Conservation (phyloP, 2,329 filamentous ascomycete species). For the Diplodia corticola region DNA sequence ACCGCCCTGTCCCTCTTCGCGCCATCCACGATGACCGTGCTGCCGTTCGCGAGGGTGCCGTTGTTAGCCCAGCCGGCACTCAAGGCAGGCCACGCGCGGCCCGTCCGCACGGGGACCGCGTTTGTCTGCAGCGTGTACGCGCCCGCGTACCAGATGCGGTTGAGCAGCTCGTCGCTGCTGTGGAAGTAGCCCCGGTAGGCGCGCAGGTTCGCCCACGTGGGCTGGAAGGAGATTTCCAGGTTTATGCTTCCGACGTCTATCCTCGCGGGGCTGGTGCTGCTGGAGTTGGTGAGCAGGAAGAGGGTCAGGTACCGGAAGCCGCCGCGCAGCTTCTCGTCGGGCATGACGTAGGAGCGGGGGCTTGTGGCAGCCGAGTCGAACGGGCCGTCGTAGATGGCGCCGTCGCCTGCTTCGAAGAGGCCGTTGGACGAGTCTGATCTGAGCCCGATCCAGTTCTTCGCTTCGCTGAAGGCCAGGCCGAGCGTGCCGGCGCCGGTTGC, state of each 20-base stretch:
- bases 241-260: conserved; percentile 42
- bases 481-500: conserved; percentile 41
- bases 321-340: conserved; percentile 48
- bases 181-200: conserved; percentile 44
- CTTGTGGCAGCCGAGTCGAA: conserved; percentile 35
- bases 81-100: conserved; percentile 31
- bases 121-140: conserved; percentile 56
- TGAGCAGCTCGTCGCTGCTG: conserved; percentile 37
- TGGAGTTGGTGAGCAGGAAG: conserved; percentile 43
- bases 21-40: conserved; percentile 43
- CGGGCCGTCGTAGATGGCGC: conserved; percentile 48
- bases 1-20: conserved; percentile 46
- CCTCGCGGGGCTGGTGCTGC: conserved; percentile 31
- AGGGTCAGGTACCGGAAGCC: conserved; percentile 57
- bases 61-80: conserved; percentile 39
- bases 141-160: conserved; percentile 52
- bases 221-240: conserved; percentile 51
- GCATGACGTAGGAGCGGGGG: conserved; percentile 46
- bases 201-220: conserved; percentile 49
- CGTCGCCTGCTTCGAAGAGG: conserved; percentile 42
- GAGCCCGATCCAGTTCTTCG: conserved; percentile 46
- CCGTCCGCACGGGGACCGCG: conserved; percentile 30
- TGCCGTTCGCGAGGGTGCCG: conserved; percentile 38
- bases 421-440: conserved; percentile 47
- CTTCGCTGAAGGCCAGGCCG: conserved; percentile 46